A percentile compares a stretch with the other conserved stretches of the same genome.
These are phyloP conservation scores for Phytophthora capsici DNA, from an alignment of 352 stramenopile genomes.

Conservation along the genomic window DNA sequence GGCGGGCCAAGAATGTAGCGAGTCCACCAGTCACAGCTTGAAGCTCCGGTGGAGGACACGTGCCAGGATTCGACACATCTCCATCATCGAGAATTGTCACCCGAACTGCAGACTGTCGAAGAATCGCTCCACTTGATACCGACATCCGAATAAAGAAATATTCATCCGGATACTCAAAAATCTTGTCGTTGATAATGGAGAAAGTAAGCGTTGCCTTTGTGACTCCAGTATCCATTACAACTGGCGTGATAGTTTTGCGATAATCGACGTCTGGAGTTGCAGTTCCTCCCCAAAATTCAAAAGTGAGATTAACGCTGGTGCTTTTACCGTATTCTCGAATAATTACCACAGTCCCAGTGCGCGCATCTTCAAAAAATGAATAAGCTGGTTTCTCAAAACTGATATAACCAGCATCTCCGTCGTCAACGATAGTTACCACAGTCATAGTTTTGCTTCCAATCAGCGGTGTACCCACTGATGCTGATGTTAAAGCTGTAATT, in stretches of 20 bases:
- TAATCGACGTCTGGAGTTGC: slow-evolving; percentile 59
- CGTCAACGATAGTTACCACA: slow-evolving; percentile 63
- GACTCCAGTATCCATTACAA: slow-evolving; percentile 53
- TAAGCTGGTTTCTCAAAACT: slow-evolving; percentile 46
- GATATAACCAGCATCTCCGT: slow-evolving; percentile 64
- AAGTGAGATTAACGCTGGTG: slow-evolving; percentile 38
- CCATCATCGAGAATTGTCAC: slow-evolving; percentile 68
- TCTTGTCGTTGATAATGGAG: slow-evolving; percentile 66
- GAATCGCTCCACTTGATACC: slow-evolving; percentile 34
- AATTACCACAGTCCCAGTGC: slow-evolving; percentile 43
- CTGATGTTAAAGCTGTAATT: slow-evolving; percentile 25
- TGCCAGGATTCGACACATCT: slow-evolving; percentile 47
- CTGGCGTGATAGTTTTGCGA: slow-evolving; percentile 24
- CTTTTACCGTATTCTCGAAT: slow-evolving; percentile 56
- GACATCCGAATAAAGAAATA: slow-evolving; percentile 47
- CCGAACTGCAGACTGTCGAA: slow-evolving; percentile 11
- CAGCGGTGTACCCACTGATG: slow-evolving; percentile 21
- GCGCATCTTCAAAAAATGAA: slow-evolving; percentile 42
- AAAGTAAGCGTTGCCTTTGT: slow-evolving; percentile 43
- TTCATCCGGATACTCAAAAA: slow-evolving; percentile 61
- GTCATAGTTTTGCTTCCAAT: slow-evolving; percentile 44
- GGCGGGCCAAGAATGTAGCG: slow-evolving; percentile 33
- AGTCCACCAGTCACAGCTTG: slow-evolving; percentile 47
- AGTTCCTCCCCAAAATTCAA: slow-evolving; percentile 46
- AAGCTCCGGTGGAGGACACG: slow-evolving; percentile 26